Conservation (phyloP, 106 monocot genomes). For the Dendrobium officinale region DNA sequence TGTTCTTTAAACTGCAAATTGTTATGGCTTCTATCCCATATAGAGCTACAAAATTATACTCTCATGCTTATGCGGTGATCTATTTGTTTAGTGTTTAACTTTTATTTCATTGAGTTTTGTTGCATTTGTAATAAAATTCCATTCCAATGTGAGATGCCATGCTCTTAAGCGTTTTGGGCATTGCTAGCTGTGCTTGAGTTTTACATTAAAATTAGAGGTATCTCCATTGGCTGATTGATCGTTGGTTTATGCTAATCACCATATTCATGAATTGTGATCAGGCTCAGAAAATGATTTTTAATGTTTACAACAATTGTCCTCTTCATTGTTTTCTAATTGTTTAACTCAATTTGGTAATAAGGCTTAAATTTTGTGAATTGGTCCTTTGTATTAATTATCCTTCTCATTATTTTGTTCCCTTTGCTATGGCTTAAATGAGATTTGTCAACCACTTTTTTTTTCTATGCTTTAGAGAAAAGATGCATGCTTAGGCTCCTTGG, state of each 20-base stretch:
- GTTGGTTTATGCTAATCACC: too few relatives aligned
- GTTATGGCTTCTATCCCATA: background rate
- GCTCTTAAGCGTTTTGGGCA: background rate
- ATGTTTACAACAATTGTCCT: background rate
- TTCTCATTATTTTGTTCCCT: background rate
- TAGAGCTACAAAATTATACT: background rate
- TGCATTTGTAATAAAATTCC: background rate
- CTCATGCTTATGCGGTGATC: background rate
- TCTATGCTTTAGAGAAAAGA: background rate
- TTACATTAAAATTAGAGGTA: background rate
- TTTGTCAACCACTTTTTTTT: background rate
- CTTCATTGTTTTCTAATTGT: background rate
- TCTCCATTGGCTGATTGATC: background rate
- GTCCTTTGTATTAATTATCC: background rate
- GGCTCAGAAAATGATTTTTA: background rate
- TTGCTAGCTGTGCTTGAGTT: background rate
- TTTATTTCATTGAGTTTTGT: background rate
- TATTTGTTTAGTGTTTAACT: background rate
- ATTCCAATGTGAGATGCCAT: background rate
- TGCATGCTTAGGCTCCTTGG: background rate
- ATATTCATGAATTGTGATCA: background rate
- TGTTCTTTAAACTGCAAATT: background rate
- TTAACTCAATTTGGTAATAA: background rate
- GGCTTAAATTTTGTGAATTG: background rate
- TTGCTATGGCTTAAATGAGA: background rate